Conservation (phyloP, 1,284 basidiomycete genomes). For the Wallemia mellicola region DNA sequence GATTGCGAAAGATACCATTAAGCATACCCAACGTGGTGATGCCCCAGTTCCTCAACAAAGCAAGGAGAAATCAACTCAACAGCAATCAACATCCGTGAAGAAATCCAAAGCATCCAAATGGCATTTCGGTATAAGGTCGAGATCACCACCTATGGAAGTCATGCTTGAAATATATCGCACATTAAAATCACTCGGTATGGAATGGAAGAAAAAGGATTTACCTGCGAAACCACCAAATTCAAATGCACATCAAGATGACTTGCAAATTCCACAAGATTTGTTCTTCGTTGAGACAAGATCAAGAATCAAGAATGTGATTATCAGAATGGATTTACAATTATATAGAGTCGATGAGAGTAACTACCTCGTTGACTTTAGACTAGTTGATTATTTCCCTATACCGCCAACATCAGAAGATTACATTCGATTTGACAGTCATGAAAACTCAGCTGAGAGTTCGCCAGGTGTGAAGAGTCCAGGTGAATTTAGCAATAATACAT, state of each 20-base stretch:
- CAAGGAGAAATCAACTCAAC: no score
- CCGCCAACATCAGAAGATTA: conserved; percentile 3
- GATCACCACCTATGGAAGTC: conserved; percentile 92
- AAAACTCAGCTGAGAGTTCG: conserved; percentile 4
- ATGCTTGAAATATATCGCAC: conserved; percentile 97
- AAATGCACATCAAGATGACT: conserved; percentile 16
- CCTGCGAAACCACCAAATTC: conserved; percentile 31
- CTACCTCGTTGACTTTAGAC: conserved; percentile 93
- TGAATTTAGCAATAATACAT: conserved; percentile 12
- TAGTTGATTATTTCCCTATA: conserved; percentile 59
- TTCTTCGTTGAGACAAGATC: conserved; percentile 89
- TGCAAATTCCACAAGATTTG: conserved; percentile 24
- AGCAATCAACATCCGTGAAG: background rate
- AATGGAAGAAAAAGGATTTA: conserved; percentile 34
- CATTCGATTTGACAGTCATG: background rate
- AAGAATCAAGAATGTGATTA: conserved; percentile 62
- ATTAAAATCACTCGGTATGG: conserved; percentile 73
- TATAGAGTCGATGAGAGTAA: conserved; percentile 87
- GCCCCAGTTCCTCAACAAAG: no score
- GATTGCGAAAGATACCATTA: background rate
- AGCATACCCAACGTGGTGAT: no score
- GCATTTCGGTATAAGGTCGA: conserved; percentile 91
- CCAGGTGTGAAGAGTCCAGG: conserved; percentile 25
- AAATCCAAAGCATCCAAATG: conserved; percentile 32
- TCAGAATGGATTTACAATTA: conserved; percentile 84